A percentile compares a stretch with the other conserved stretches of the same genome.
Conservation (phyloP, 2,329 filamentous ascomycete species). For the Harringtonia aguacate region DNA sequence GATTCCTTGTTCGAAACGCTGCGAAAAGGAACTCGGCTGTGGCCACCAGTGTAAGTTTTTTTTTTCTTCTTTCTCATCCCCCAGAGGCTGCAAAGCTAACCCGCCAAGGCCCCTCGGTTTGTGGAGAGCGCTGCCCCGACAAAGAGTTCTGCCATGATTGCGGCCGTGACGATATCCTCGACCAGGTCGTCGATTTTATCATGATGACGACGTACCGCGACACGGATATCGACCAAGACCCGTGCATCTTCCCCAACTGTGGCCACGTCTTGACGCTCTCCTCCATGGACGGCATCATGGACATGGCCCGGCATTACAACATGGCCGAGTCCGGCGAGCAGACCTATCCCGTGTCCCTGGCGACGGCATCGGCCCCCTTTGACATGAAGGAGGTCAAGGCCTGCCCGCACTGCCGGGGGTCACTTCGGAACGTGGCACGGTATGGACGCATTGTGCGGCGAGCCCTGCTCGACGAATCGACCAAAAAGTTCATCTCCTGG, state of each 20-base stretch:
- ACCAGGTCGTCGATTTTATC: slow-evolving; percentile 42
- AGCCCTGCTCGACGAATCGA: slow-evolving; percentile 49
- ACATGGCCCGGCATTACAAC: slow-evolving; percentile 22
- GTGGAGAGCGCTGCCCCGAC: slow-evolving; percentile 50
- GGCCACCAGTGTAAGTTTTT: slow-evolving; percentile 40
- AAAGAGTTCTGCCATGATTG: slow-evolving; percentile 47
- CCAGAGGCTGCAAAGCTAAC: neutral
- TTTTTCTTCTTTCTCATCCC: neutral
- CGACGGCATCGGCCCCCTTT: neutral
- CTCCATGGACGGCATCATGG: slow-evolving; percentile 51
- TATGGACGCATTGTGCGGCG: slow-evolving; percentile 53
- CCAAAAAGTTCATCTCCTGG: slow-evolving; percentile 48
- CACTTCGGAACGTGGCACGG: slow-evolving; percentile 35
- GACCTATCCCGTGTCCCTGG: slow-evolving; percentile 5
- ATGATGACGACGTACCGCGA: slow-evolving; percentile 42
- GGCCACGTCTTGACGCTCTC: slow-evolving; percentile 51
- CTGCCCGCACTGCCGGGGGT: slow-evolving; percentile 47
- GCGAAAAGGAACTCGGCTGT: slow-evolving; percentile 39
- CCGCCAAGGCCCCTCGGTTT: slow-evolving; percentile 38
- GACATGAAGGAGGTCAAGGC: slow-evolving; percentile 1
- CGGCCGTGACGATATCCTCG: slow-evolving; percentile 24
- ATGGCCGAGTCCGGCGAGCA: neutral
- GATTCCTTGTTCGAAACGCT: slow-evolving; percentile 53
- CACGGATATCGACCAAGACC: slow-evolving; percentile 45
- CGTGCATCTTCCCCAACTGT: slow-evolving; percentile 51